Base-by-base conservation (phyloP, 306 rosid genomes). In the Prunus fruticosa region DNA sequence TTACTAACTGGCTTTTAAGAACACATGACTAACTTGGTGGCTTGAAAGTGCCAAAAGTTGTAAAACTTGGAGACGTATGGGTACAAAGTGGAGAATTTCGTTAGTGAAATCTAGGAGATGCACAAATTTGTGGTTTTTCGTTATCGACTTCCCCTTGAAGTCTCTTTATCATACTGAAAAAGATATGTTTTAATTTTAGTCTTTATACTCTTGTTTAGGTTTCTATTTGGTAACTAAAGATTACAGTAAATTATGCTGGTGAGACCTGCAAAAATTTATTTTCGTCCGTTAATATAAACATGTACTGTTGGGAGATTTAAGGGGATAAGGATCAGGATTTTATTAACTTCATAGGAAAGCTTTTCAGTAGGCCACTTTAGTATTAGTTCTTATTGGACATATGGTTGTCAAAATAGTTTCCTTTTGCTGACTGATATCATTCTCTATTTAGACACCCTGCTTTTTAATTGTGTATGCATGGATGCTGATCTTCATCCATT, bases 371-470 rank as follows among this genome's bases (percentile, higher is more conserved):
- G 28, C 20, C 64, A 19, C 62, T 27, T 28, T 8, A 4, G 22
- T 18, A 51, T 52, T 20, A 41, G 27, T 6, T 20, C 2, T 15
- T 72, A 72, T 14, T 20, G 52, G 15, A 20, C 66, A 38, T 51
- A 53, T 53, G n/a, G 54, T 53, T 71, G 34, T 15, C 53, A 41
- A 54, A 45, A 56, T 72, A 34, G 52, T 22, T 56, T 72, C 38
- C 41, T 71, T 72, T 72, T 54, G 20, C 66, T 13, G 20, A 25
- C 53, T 22, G 41, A 13, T 72, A 72, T 56, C 53, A 20, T 72
- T 41, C 53, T 72, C 38, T 20, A 41, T 56, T 56, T 14, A 22
- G 52, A 27, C 11, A 54, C 64, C 50, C 49, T 52, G 8, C 15
- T n/a, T 34, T n/a, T 30, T 13, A 16, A 61, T 61, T 61, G 23